Evolutionary conservation across 2,329 filamentous ascomycete genomes (phyloP).

Genomic region (Grosmannia clavigera): DNA sequence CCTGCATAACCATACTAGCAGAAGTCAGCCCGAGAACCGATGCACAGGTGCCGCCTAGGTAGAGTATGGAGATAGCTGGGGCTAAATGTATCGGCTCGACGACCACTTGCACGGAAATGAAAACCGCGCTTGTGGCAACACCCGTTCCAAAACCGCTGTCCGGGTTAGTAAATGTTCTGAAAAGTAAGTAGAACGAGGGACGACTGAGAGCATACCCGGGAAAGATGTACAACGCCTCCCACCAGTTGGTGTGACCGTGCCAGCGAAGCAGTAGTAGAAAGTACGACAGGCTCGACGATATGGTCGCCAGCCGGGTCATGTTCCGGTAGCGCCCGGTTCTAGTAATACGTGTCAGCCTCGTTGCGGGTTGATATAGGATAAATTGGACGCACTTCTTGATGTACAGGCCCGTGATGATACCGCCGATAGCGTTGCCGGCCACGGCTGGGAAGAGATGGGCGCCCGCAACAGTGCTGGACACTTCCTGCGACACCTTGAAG

Average conservation of each 20-base stretch:
- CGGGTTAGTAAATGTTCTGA: background rate
- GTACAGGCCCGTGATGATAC: slow-evolving; percentile 43
- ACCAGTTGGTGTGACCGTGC: slow-evolving; percentile 43
- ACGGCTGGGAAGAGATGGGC: slow-evolving; percentile 55
- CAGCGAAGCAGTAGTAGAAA: slow-evolving; percentile 41
- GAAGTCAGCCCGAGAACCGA: slow-evolving; percentile 25
- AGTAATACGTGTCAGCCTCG: background rate
- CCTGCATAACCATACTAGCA: slow-evolving; percentile 24
- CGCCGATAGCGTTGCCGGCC: slow-evolving; percentile 52
- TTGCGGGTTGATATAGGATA: slow-evolving; percentile 7
- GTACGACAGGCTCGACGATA: slow-evolving; percentile 38
- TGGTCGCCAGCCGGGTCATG: slow-evolving; percentile 36
- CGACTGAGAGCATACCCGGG: slow-evolving; percentile 24
- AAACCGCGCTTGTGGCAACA: slow-evolving; percentile 26
- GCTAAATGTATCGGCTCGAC: slow-evolving; percentile 25
- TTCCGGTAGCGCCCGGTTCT: slow-evolving; percentile 48
- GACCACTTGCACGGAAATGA: slow-evolving; percentile 29
- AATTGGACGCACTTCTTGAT: slow-evolving; percentile 29
- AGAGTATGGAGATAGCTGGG: slow-evolving; percentile 28
- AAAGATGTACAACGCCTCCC: slow-evolving; percentile 47
- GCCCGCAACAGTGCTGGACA: slow-evolving; percentile 44
- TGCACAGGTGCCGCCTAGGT: slow-evolving; percentile 24
- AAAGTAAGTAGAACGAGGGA: background rate
- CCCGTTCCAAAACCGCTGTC: slow-evolving; percentile 28
- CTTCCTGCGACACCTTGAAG: slow-evolving; percentile 50